Conservation (phyloP, 805 yeast species). For the Ogataea methylovora region DNA sequence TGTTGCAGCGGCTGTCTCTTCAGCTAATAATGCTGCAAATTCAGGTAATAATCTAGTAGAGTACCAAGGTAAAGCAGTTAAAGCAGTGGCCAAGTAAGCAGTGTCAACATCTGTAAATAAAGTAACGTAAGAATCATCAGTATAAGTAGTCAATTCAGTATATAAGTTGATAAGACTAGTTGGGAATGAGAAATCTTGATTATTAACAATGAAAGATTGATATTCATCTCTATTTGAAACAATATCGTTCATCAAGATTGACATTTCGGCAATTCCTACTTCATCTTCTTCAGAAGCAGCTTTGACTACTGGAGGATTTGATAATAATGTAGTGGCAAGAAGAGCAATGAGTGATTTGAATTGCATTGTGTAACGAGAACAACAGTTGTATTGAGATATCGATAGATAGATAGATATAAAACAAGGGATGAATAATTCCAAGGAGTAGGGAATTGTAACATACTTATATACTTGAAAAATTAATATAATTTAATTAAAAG, state of each 20-base stretch:
- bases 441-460: no score
- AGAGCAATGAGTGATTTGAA: not conserved
- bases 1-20: constrained; percentile 5
- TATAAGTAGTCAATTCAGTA: constrained; percentile 28
- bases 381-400: constrained; percentile 1
- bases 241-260: constrained; percentile 8
- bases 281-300: no score
- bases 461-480: no score
- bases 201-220: constrained; percentile 7
- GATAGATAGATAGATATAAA: not conserved
- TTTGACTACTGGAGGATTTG: constrained; percentile 1
- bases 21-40: constrained; percentile 9
- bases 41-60: constrained; percentile 20
- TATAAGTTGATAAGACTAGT: constrained; percentile 25
- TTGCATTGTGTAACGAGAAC: not conserved
- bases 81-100: constrained; percentile 16
- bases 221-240: constrained; percentile 6
- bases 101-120: constrained; percentile 18
- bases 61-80: constrained; percentile 28
- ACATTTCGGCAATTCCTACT: constrained; percentile 2
- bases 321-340: not conserved
- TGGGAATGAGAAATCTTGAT: constrained; percentile 6
- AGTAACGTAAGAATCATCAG: constrained; percentile 37
- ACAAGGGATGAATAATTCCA: no score
- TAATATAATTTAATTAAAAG: no score